Evolutionary conservation across 108 stramenopile genomes (phyloP).

Genomic region (Fistulifera pelliculosa): DNA sequence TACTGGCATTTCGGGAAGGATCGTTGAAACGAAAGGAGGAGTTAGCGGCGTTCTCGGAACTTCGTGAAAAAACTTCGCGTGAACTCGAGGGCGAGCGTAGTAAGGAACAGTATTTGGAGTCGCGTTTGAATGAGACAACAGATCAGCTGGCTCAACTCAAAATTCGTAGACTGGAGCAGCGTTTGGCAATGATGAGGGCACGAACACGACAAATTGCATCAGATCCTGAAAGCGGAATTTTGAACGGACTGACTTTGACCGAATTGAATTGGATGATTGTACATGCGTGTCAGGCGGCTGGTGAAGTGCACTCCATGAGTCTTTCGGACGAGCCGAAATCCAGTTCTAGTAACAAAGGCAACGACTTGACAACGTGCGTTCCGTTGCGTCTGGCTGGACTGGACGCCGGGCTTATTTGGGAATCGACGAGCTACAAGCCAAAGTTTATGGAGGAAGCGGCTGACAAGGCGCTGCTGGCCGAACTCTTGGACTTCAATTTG

Average conservation of each 20-base stretch:
- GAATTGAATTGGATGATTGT: conserved; percentile 41
- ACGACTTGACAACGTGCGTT: conserved; percentile 28
- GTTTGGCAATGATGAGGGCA: background rate
- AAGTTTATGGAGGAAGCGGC: background rate
- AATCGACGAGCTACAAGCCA: conserved; percentile 8
- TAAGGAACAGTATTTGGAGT: background rate
- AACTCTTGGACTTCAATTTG: conserved; percentile 1
- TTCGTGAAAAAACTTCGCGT: conserved; percentile 9
- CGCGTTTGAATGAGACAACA: background rate
- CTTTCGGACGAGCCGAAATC: conserved; percentile 5
- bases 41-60: conserved; percentile 25
- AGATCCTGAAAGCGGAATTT: conserved; percentile 8
- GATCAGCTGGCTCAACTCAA: background rate
- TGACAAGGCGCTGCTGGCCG: background rate
- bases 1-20: conserved; percentile 31
- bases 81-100: conserved; percentile 8
- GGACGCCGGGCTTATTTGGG: conserved; percentile 44
- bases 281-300: conserved; percentile 56
- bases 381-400: conserved; percentile 54
- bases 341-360: background rate
- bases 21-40: conserved; percentile 25
- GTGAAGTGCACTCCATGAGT: conserved; percentile 34
- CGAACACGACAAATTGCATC: background rate
- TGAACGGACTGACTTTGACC: conserved; percentile 8
- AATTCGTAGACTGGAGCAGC: conserved; percentile 5